These are phyloP conservation scores for Gastrolobium villosum DNA, from an alignment of 306 rosid species.

Conservation along the genomic window DNA sequence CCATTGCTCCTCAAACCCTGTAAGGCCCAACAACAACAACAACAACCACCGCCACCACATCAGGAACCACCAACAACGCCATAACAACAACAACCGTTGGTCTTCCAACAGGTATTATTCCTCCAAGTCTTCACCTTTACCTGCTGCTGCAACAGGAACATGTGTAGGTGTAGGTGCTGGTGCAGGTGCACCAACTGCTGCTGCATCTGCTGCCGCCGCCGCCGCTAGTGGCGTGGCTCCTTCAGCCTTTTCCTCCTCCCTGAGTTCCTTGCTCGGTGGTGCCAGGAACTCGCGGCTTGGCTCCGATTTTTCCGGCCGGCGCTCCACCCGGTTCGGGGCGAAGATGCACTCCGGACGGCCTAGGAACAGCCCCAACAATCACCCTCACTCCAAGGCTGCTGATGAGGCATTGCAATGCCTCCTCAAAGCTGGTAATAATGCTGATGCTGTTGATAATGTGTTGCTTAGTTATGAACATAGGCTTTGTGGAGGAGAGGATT, in stretches of 20 bases:
- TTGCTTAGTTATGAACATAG: conserved; percentile 62
- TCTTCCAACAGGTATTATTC: conserved; percentile 57
- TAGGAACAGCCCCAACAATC: conserved; percentile 56
- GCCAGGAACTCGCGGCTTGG: conserved; percentile 62
- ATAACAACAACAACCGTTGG: conserved; percentile 58
- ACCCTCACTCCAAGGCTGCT: conserved; percentile 65
- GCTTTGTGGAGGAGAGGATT: conserved; percentile 77
- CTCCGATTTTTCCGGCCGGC: conserved; percentile 81
- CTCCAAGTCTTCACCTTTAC: conserved; percentile 54
- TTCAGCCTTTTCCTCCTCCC: conserved; percentile 50
- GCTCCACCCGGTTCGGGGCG: conserved; percentile 79
- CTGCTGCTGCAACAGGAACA: conserved; percentile 46
- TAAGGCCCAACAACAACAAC: conserved; percentile 62
- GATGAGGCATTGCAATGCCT: conserved; percentile 76
- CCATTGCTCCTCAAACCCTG: conserved; percentile 50
- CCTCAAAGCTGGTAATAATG: conserved; percentile 62
- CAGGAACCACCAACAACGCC: conserved; percentile 44
- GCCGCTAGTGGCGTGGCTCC: conserved; percentile 17
- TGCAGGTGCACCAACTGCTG: neutral
- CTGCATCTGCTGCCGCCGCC: conserved; percentile 11
- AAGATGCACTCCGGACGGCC: conserved; percentile 82
- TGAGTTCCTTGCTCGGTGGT: conserved; percentile 60
- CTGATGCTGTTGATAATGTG: conserved; percentile 57
- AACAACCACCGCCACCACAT: conserved; percentile 56
- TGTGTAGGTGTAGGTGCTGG: conserved; percentile 3